A percentile compares a stretch with the other conserved stretches of the same genome.
Evolutionary conservation across 2,329 filamentous ascomycete genomes (phyloP).

Genomic region (Alternaria incomplexa): DNA sequence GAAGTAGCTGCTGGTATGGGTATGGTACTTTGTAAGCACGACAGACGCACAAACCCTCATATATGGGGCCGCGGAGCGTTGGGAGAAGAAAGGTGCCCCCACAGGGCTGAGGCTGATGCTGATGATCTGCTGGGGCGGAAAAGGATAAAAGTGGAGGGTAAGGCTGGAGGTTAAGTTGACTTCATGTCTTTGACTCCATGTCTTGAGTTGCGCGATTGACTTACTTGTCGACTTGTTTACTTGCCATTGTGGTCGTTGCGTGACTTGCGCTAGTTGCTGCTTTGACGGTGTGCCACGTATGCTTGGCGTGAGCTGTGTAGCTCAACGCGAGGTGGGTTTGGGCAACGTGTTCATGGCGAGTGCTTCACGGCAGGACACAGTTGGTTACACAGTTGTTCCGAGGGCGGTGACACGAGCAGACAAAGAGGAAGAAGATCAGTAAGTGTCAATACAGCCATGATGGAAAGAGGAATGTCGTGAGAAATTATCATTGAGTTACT

Average conservation of each 20-base stretch:
- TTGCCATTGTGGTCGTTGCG: neutral
- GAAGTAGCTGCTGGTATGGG: neutral
- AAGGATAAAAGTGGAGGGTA: neutral
- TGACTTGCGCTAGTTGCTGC: neutral
- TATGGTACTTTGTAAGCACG: neutral
- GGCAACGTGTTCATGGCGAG: no score
- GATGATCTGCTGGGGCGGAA: neutral
- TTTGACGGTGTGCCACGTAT: neutral
- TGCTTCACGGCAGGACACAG: neutral
- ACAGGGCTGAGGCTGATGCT: neutral
- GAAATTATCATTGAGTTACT: conserved; percentile 32
- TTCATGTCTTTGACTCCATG: neutral
- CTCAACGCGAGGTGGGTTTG: neutral
- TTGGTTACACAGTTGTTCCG: neutral
- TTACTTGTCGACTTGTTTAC: neutral
- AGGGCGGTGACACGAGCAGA: neutral
- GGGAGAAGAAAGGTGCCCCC: neutral
- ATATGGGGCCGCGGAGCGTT: neutral
- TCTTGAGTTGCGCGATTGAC: neutral
- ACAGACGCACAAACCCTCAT: neutral
- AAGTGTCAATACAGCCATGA: neutral
- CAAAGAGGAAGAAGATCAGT: neutral
- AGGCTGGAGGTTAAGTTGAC: neutral
- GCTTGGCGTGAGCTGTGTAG: neutral
- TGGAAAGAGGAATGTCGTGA: neutral